A percentile compares a stretch with the other conserved stretches of the same genome.
phyloP scores from a whole-genome alignment of 2,329 filamentous ascomycete genomes.

The Alternaria infectoria region DNA sequence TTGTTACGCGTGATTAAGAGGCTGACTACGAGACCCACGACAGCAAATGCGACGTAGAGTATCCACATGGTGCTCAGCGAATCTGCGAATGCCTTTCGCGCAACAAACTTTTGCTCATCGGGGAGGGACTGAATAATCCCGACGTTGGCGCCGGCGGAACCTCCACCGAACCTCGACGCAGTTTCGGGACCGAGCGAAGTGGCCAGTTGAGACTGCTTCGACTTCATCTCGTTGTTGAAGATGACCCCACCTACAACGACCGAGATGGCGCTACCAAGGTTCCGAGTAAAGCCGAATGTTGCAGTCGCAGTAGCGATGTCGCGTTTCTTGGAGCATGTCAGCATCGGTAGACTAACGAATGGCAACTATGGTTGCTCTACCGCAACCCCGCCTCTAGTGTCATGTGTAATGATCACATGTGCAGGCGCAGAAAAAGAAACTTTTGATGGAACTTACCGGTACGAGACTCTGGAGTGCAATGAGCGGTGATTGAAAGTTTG shows the following conservation, averaged over 20 bases:
- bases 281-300: conserved; percentile 71
- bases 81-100: conserved; percentile 52
- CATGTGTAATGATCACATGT: not conserved
- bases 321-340: conserved; percentile 43
- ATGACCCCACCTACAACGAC: conserved; percentile 79
- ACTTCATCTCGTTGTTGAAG: conserved; percentile 76
- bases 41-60: conserved; percentile 53
- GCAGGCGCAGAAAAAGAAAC: not conserved
- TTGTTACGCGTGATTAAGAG: conserved; percentile 52
- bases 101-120: conserved; percentile 51
- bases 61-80: conserved; percentile 58
- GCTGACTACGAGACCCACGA: conserved; percentile 46
- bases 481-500: conserved; percentile 72
- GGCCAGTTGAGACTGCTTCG: conserved; percentile 58
- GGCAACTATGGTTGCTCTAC: not conserved
- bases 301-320: conserved; percentile 74
- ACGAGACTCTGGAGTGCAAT: conserved; percentile 71
- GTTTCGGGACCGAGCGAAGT: conserved; percentile 59
- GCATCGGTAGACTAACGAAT: conserved; percentile 9
- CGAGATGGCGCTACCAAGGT: conserved; percentile 70
- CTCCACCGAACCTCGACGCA: conserved; percentile 63
- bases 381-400: conserved; percentile 7
- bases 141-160: conserved; percentile 66
- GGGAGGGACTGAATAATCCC: conserved; percentile 62
- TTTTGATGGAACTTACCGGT: conserved; percentile 42